Base-by-base conservation (phyloP, 2,329 filamentous ascomycete genomes). In the Aspergillus sp. region DNA sequence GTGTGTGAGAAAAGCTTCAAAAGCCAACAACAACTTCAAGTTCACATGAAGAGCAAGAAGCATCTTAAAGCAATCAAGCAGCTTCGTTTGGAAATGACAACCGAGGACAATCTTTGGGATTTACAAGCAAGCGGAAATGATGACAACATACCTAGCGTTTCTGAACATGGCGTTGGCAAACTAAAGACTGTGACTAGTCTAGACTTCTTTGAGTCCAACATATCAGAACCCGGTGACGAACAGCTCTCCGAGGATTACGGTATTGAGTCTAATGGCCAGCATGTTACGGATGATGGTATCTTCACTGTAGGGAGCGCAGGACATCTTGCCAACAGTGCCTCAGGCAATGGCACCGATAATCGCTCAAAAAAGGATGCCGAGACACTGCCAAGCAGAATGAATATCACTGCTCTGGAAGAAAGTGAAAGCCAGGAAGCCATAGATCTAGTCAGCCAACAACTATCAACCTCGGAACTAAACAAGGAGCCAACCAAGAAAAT, bases 31-130 rank as follows among this genome's bases (percentile, higher is more conserved):
- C 91, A 97, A 61, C 89, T 86, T 50, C 83, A 94, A 59, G 84
- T 86, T 3, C 93, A 98, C 59, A 90, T 96, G 70, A 88, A 85
- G 70, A 97, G 91, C 74, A 98, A 95, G 66, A 98, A 97, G 68
- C 93, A 98, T 60, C 69, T 83, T 51, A 97, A 95, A 63, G 85
- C 88, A 2, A 77, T 96, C 5, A 83, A 90, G 55, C 80, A 89
- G 50, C 69, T 98, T 35, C 82, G 81, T 58, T 78, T 80, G 58
- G 83, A 93, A 63, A 94, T 98, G 89, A 80, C 77, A 56, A 82
- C 83, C 56, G 86, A 98, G 59, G 85, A 90, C 57, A 73, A 74
- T 41, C 74, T 81, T 42, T 65, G 55, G 40, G 48, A 61, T 46
- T 29, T 65, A 42, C 48, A 48, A 40, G 33, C 32, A 2, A 19